Evolutionary conservation across 768 basidiomycete genomes (phyloP).

Genomic region (Austroboletus eburneus): DNA sequence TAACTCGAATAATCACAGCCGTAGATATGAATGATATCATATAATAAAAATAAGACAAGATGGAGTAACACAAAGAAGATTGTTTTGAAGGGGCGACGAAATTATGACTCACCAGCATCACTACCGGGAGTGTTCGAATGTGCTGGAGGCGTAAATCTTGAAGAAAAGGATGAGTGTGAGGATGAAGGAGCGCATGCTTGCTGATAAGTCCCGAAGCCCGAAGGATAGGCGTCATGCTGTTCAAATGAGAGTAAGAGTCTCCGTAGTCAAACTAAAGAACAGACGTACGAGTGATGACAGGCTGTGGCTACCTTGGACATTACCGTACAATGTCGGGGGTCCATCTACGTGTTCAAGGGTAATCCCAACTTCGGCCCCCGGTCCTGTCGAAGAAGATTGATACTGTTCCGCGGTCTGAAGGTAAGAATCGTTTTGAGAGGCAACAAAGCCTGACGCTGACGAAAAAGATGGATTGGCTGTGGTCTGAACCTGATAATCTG

Average conservation of each 20-base stretch:
- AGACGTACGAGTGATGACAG: slow-evolving; percentile 26
- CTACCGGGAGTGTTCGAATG: slow-evolving; percentile 26
- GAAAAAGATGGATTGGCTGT: slow-evolving; percentile 3
- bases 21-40: too few relatives aligned
- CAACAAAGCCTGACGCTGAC: background rate
- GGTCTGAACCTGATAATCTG: slow-evolving; percentile 2
- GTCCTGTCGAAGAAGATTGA: background rate
- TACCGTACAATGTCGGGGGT: slow-evolving; percentile 10
- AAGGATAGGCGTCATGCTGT: slow-evolving; percentile 16
- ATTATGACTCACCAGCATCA: slow-evolving; percentile 22
- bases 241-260: background rate
- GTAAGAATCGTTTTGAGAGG: slow-evolving; percentile 1
- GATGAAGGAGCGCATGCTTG: slow-evolving; percentile 15
- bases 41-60: too few relatives aligned
- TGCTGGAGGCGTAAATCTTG: slow-evolving; percentile 21
- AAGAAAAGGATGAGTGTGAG: slow-evolving; percentile 13
- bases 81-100: background rate
- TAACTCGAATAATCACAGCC: too few relatives aligned
- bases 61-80: background rate
- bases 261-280: background rate
- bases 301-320: slow-evolving; percentile 13
- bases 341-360: slow-evolving; percentile 14
- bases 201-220: background rate
- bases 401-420: slow-evolving; percentile 5
- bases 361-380: slow-evolving; percentile 11